Percentiles rank a stretch among this genome's conserved stretches.
Conservation (phyloP, 2,329 filamentous ascomycete species). For the Claviceps capensis region DNA sequence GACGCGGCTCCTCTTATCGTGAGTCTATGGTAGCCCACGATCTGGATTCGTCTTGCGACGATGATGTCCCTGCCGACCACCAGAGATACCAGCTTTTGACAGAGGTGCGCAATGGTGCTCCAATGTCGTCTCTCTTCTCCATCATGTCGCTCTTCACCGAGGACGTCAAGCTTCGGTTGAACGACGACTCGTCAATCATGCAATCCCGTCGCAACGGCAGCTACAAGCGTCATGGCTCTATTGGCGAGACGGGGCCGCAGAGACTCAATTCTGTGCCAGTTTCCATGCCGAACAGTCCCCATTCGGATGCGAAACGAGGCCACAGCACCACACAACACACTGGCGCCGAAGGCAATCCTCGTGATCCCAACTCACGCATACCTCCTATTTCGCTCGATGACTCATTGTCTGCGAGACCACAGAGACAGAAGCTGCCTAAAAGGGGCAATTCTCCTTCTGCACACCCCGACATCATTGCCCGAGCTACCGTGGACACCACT, state of each 20-base stretch:
- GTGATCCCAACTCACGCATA: conserved; percentile 34
- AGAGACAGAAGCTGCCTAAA: conserved; percentile 27
- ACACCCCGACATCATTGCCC: conserved; percentile 93
- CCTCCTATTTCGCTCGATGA: conserved; percentile 63
- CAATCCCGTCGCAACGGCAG: conserved; percentile 12
- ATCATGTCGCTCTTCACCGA: conserved; percentile 96
- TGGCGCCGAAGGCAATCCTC: conserved; percentile 9
- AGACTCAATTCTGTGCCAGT: conserved; percentile 7
- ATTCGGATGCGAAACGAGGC: conserved; percentile 17
- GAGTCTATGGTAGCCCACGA: conserved; percentile 17
- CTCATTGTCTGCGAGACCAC: conserved; percentile 14
- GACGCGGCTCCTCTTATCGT: conserved; percentile 1
- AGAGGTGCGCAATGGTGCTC: conserved; percentile 92
- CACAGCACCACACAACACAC: conserved; percentile 3
- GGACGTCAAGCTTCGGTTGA: conserved; percentile 67
- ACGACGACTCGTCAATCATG: conserved; percentile 38
- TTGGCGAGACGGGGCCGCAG: conserved; percentile 7
- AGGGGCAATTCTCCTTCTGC: conserved; percentile 54
- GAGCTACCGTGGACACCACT: conserved; percentile 89
- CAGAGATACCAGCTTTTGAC: conserved; percentile 91
- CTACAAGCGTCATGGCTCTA: conserved; percentile 16
- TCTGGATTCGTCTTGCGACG: conserved; percentile 43
- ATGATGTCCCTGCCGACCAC: conserved; percentile 51
- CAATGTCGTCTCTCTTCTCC: conserved; percentile 96
- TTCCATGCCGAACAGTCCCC: conserved; percentile 26